phyloP scores from a whole-genome alignment of 2,329 filamentous ascomycete genomes.

The Thermoascus crustaceus region DNA sequence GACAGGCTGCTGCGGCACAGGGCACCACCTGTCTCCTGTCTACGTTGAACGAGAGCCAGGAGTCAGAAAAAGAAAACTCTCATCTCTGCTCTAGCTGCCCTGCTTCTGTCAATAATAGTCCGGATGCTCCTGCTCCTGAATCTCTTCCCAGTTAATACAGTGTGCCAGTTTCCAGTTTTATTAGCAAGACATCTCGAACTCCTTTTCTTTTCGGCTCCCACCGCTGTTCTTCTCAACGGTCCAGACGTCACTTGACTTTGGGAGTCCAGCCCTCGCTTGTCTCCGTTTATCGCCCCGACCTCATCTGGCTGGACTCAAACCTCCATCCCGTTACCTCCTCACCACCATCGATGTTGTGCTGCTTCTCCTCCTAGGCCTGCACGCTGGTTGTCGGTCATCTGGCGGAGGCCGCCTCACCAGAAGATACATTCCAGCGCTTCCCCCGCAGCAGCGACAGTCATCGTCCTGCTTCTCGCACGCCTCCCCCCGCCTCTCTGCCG shows the following conservation, averaged over 20 bases:
- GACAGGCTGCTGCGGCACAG: conserved; percentile 1
- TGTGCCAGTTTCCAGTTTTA: neutral
- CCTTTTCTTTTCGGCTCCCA: neutral
- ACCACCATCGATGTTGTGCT: conserved; percentile 1
- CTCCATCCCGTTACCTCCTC: neutral
- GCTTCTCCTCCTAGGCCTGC: neutral
- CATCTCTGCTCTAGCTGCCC: neutral
- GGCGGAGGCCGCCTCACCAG: neutral
- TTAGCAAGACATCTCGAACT: too few species aligned
- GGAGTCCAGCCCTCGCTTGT: neutral
- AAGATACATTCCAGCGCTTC: neutral
- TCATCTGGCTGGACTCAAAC: conserved; percentile 2
- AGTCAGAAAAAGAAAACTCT: neutral
- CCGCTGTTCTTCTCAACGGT: neutral
- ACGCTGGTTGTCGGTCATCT: neutral
- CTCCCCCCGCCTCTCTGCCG: neutral
- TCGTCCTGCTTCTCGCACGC: neutral
- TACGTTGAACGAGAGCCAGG: neutral
- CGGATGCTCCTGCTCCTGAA: neutral
- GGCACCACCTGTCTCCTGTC: neutral
- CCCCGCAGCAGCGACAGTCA: neutral
- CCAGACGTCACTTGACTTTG: conserved; percentile 1
- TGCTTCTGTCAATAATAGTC: too few species aligned
- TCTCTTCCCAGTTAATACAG: neutral
- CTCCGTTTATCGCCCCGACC: neutral